These are phyloP conservation scores for Pestalotiopsis sp. DNA, from an alignment of 2,329 filamentous ascomycete species.

Conservation along the genomic window DNA sequence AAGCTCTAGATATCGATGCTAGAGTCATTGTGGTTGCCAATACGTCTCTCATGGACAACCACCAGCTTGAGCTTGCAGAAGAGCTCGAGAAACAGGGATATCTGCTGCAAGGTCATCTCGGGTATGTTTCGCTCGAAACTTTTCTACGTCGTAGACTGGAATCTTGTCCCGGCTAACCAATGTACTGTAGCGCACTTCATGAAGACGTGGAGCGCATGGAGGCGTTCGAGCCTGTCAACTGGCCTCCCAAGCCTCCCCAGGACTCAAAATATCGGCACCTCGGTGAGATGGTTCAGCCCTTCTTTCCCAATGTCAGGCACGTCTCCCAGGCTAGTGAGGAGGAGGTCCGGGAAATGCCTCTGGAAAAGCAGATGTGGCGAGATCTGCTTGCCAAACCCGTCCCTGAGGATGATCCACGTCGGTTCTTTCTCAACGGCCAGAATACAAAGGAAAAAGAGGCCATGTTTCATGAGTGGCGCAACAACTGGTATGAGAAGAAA, in stretches of 20 bases:
- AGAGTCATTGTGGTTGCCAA: constrained; percentile 92
- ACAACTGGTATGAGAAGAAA: constrained; percentile 5
- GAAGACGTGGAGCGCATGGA: constrained; percentile 9
- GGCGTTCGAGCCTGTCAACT: constrained; percentile 1
- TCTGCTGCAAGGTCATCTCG: constrained; percentile 67
- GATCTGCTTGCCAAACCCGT: constrained; percentile 5
- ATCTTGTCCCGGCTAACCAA: background rate
- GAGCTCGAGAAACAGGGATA: constrained; percentile 75
- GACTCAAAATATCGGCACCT: constrained; percentile 2
- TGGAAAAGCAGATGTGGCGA: constrained; percentile 8
- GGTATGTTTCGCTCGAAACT: constrained; percentile 45
- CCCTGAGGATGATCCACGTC: constrained; percentile 1
- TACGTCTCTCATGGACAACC: constrained; percentile 77
- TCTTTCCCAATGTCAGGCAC: background rate
- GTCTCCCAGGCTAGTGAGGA: background rate
- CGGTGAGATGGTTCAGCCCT: background rate
- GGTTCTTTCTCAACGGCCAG: constrained; percentile 5
- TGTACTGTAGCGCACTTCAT: background rate
- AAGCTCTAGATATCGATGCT: constrained; percentile 71
- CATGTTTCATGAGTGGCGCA: constrained; percentile 4
- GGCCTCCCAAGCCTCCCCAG: constrained; percentile 7
- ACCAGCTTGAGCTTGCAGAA: constrained; percentile 83
- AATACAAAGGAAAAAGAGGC: background rate
- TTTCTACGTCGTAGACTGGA: background rate
- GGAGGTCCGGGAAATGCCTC: background rate